Percentiles rank a stretch among this genome's conserved stretches.
Conservation (phyloP, 805 yeast genomes). For the Metschnikowia baotianmanensis region DNA sequence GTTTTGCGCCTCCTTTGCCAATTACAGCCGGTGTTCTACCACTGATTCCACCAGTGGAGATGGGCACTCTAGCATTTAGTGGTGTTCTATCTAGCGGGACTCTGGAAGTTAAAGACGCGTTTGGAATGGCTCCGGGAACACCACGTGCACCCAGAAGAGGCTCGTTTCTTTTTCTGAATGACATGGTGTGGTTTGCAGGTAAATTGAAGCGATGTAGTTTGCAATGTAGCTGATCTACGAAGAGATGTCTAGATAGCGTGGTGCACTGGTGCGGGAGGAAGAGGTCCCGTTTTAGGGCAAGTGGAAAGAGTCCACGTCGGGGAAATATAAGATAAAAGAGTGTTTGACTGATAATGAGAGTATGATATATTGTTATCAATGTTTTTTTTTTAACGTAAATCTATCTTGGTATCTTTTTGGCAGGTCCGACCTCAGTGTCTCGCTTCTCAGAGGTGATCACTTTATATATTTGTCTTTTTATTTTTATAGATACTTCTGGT, state of each 20-base stretch:
- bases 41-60: neutral
- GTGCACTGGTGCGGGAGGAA: neutral
- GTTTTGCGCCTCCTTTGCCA: neutral
- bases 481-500: too few species aligned
- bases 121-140: conserved; percentile 1
- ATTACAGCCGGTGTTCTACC: neutral
- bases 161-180: conserved; percentile 59
- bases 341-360: too few species aligned
- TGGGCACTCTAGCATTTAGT: conserved; percentile 2
- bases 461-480: too few species aligned
- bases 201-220: neutral
- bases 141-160: conserved; percentile 26
- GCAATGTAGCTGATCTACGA: neutral
- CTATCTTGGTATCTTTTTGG: too few species aligned
- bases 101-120: neutral
- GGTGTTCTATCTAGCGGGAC: conserved; percentile 8
- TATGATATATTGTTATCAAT: too few species aligned
- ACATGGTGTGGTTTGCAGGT: conserved; percentile 34
- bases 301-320: too few species aligned
- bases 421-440: too few species aligned
- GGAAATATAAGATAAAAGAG: too few species aligned
- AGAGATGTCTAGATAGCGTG: neutral
- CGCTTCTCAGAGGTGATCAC: too few species aligned
- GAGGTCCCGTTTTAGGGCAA: too few species aligned
- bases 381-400: too few species aligned